Evolutionary conservation across 2,329 filamentous ascomycete genomes (phyloP), one percentile per base, ranked within the genome.

Genomic region (Aspergillus calidoustus): DNA sequence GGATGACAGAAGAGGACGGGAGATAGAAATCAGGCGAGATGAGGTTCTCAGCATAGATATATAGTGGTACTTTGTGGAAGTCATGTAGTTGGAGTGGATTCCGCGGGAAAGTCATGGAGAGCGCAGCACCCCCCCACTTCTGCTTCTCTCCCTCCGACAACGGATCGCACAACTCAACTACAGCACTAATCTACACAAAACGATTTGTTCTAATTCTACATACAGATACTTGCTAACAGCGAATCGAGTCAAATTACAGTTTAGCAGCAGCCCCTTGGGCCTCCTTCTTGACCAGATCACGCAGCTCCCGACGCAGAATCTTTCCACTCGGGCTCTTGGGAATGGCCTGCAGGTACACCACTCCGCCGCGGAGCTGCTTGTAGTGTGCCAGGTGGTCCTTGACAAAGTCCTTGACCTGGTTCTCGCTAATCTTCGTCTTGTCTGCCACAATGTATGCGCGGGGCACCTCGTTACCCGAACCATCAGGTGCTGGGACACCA

Each of bases 341-440:
- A 51, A 79, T 77, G 3, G 64, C 64, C 11, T 76, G 68, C 47
- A 64, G 15, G 66, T 79, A 79, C 41, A 69, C 68, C 5, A 83
- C 76, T 0, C 81, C 81, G 1, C 80, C 80, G 22, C 74, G 72
- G 43, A 82, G 67, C 59, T 71, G 70, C 73, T 83, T 83, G 64
- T 80, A 82, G 48, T 72, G 76, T 2, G 79, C 77, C 54, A 83
- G 64, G 47, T 72, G 69, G 49, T 72, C 73, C 19, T 66, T 70
- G 38, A 80, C 69, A 64, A 72, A 79, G 17, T 69, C 61, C 60
- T 77, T 76, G 9, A 83, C 73, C 22, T 79, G 77, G 7, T 73
- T 62, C 41, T 76, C 76, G 8, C 66, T 75, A 19, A 78, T 67
- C 47, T 68, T 67, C 43, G 70, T 66, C 17, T 67, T 69, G 48